Evolutionary conservation across 2,329 filamentous ascomycete genomes (phyloP).

Genomic region (Lachnellula arida): DNA sequence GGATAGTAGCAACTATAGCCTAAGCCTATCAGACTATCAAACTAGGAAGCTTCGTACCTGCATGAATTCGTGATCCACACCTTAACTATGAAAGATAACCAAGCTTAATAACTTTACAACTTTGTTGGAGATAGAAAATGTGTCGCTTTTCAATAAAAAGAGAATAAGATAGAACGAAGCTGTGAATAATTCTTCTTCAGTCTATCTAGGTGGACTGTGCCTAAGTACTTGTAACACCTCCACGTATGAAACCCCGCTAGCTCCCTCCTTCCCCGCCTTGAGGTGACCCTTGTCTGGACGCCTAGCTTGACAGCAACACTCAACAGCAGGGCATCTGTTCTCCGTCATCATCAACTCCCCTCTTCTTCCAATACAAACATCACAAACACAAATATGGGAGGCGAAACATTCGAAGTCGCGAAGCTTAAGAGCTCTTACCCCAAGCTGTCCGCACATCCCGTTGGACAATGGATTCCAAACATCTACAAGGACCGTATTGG

Average conservation of each 20-base stretch:
- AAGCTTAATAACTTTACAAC: too few species aligned
- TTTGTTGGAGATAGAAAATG: too few species aligned
- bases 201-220: too few species aligned
- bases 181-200: too few species aligned
- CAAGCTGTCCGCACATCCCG: constrained; percentile 37
- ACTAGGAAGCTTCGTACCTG: too few species aligned
- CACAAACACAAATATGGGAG: constrained; percentile 30
- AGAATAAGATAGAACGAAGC: too few species aligned
- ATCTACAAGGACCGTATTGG: constrained; percentile 82
- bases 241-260: not conserved
- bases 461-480: constrained; percentile 75
- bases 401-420: constrained; percentile 26
- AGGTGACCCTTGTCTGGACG: constrained; percentile 2
- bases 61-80: too few species aligned
- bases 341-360: constrained; percentile 2
- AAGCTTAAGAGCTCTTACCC: constrained; percentile 30
- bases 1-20: too few species aligned
- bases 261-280: not conserved
- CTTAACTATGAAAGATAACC: too few species aligned
- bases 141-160: too few species aligned
- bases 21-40: too few species aligned
- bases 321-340: not conserved
- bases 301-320: constrained; percentile 4
- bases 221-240: too few species aligned
- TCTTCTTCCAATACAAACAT: constrained; percentile 9